Evolutionary conservation across 139 green algal species (phyloP), one percentile per base, ranked within the genome.

Genomic region (Volvox reticuliferus): DNA sequence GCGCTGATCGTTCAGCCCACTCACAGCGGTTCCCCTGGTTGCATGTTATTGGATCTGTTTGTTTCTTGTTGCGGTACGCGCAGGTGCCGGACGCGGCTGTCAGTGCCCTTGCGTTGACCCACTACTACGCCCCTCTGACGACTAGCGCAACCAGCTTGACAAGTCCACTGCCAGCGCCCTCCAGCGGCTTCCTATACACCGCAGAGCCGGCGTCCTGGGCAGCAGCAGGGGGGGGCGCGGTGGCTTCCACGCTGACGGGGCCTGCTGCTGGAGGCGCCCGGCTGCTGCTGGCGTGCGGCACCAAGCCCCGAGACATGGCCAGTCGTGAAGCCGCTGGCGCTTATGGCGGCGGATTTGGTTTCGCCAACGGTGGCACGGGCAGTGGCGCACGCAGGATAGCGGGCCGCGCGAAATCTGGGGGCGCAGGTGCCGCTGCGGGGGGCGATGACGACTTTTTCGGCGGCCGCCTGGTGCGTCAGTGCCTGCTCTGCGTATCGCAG

Each of bases 11-110:
- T n/a, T n/a, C n/a, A n/a, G 44, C 44, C 44, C 9, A 9, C 44
- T 55, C 5, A 55, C 44, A 55, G 44, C 44, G 44, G 44, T 5
- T 9, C 44, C 44, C 44, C 9, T 55, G 44, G 44, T 55, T 55
- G 44, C 44, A 55, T 55, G 44, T 55, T 9, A 14, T 9, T 55
- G 44, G 5, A 9, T 55, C 9, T 55, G 44, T 9, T 55, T 55
- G 44, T 55, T n/a, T 9, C 44, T 55, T 55, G 5, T 55, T 55
- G 44, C 44, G 44, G 44, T 55, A 55, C 44, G 22, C 2, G 32
- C 82, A 88, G 82, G 82, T 88, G 33, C 82, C 82, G 20, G 82
- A 88, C 65, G 82, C 82, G 21, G 82, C 82, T 2, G 82, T 88
- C 82, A 88, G 82, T 67, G 82, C 82, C 33, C 65, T 88, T 2